These are phyloP conservation scores for Fragaria vesca DNA, from an alignment of 306 rosid species.

Conservation along the genomic window DNA sequence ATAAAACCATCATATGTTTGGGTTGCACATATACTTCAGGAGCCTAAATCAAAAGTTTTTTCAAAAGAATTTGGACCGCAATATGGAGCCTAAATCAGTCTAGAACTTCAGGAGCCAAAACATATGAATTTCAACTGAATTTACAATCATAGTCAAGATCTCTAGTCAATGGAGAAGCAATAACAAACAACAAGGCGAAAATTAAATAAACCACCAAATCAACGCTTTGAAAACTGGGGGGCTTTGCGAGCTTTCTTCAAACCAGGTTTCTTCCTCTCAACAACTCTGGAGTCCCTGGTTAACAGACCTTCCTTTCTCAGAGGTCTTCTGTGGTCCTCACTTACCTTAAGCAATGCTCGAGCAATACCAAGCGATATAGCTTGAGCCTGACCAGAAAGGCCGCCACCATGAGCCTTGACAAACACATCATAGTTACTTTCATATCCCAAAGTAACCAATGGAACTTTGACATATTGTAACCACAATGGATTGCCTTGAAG, in stretches of 20 bases:
- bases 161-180: background rate
- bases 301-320: constrained; percentile 83
- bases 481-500: constrained; percentile 95
- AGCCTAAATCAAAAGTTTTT: background rate
- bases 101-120: background rate
- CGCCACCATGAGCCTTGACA: constrained; percentile 91
- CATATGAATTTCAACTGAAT: background rate
- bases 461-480: constrained; percentile 81
- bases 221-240: constrained; percentile 95
- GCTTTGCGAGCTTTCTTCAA: constrained; percentile 99
- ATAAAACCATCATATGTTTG: background rate
- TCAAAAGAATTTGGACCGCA: background rate
- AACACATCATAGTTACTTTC: constrained; percentile 83
- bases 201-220: constrained; percentile 25
- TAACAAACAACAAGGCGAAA: background rate
- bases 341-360: constrained; percentile 87
- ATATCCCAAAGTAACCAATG: constrained; percentile 73
- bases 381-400: constrained; percentile 96
- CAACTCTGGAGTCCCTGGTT: constrained; percentile 91
- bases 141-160: background rate
- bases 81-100: background rate
- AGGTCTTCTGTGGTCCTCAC: constrained; percentile 76
- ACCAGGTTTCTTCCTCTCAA: constrained; percentile 97
- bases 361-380: constrained; percentile 95
- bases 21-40: background rate